Conservation (phyloP, 345 rosid genomes). For the Rhizophora mangle region DNA sequence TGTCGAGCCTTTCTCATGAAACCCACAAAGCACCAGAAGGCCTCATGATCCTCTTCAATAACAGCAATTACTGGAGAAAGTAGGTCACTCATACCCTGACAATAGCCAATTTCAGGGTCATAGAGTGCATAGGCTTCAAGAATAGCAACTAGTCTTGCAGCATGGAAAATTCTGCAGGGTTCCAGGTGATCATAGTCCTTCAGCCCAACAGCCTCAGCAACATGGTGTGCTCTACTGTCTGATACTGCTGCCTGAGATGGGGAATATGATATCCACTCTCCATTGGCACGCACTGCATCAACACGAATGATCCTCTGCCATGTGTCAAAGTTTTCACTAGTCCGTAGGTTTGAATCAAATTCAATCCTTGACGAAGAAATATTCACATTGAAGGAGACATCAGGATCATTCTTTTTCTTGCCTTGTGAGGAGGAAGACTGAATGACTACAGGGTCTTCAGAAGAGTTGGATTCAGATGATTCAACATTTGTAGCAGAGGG, state of each 20-base stretch:
- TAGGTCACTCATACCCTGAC: conserved; percentile 99
- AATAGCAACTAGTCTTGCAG: conserved; percentile 86
- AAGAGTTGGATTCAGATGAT: conserved; percentile 77
- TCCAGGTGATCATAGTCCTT: conserved; percentile 78
- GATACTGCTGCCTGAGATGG: conserved; percentile 62
- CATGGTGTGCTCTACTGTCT: conserved; percentile 50
- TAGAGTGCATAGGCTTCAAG: conserved; percentile 91
- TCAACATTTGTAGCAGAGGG: not conserved
- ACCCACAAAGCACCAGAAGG: conserved; percentile 96
- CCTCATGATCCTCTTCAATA: conserved; percentile 76
- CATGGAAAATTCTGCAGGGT: conserved; percentile 76
- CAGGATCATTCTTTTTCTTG: conserved; percentile 40
- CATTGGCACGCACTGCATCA: conserved; percentile 94
- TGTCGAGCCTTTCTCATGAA: conserved; percentile 96
- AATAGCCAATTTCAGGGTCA: conserved; percentile 93
- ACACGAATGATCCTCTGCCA: conserved; percentile 97
- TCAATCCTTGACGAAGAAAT: conserved; percentile 38
- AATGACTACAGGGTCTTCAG: conserved; percentile 59
- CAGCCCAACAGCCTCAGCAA: conserved; percentile 73
- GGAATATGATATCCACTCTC: conserved; percentile 68
- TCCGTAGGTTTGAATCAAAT: conserved; percentile 20
- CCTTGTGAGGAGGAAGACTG: conserved; percentile 42
- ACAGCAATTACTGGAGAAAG: conserved; percentile 85
- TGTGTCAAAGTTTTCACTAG: conserved; percentile 62
- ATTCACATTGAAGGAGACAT: conserved; percentile 25